Evolutionary conservation across 2,329 filamentous ascomycete genomes (phyloP).

Genomic region (Colletotrichum endophyticum): DNA sequence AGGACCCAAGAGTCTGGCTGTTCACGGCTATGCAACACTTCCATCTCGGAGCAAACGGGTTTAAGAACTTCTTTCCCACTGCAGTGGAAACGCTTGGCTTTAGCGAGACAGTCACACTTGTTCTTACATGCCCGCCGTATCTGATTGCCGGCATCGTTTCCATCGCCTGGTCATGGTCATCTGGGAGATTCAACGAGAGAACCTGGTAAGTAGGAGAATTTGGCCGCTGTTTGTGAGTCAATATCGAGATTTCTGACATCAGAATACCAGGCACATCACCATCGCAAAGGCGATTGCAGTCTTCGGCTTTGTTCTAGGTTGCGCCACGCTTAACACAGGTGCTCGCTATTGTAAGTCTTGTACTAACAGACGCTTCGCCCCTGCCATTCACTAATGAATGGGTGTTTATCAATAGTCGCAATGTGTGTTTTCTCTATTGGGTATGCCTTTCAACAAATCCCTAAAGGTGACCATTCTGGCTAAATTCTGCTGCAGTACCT

Average conservation of each 20-base stretch:
- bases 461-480: background rate
- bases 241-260: accelerated
- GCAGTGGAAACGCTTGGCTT: conserved; percentile 39
- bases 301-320: conserved; percentile 20
- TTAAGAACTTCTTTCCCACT: conserved; percentile 34
- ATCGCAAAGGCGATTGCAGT: conserved; percentile 11
- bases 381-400: background rate
- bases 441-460: background rate
- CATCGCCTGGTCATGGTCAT: conserved; percentile 36
- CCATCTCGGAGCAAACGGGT: conserved; percentile 35
- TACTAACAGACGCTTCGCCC: too few species aligned
- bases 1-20: conserved; percentile 49
- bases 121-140: conserved; percentile 48
- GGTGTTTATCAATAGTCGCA: conserved; percentile 9
- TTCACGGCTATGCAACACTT: conserved; percentile 53
- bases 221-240: too few species aligned
- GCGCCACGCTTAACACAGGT: conserved; percentile 33
- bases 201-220: background rate
- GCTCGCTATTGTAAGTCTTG: conserved; percentile 25
- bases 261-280: background rate
- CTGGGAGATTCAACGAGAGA: conserved; percentile 9
- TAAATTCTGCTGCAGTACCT: conserved; percentile 17
- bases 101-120: conserved; percentile 43
- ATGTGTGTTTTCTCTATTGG: conserved; percentile 32
- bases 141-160: conserved; percentile 41